phyloP scores from a whole-genome alignment of 352 stramenopile genomes.

The Phytophthora hibernalis region DNA sequence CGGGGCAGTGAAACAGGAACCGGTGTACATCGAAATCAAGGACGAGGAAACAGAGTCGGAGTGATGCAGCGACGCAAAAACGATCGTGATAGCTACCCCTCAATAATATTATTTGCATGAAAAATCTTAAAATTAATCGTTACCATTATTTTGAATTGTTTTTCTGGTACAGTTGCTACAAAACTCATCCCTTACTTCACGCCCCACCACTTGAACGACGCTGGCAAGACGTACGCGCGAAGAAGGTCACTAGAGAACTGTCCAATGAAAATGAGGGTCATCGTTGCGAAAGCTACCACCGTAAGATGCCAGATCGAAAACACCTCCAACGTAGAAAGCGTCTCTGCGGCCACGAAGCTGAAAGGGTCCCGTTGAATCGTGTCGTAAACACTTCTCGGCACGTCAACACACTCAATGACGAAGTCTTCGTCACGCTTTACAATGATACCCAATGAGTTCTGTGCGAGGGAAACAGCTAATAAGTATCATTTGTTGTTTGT shows the following conservation, averaged over 20 bases:
- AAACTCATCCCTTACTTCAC: conserved; percentile 21
- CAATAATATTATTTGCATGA: no score
- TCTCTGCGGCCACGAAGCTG: conserved; percentile 88
- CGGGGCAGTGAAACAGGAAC: conserved; percentile 11
- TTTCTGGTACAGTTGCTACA: background rate
- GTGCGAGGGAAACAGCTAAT: background rate
- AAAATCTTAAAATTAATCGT: conserved; percentile 23
- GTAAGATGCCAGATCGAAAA: conserved; percentile 85
- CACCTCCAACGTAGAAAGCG: conserved; percentile 81
- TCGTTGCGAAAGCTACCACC: conserved; percentile 76
- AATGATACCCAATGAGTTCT: conserved; percentile 65
- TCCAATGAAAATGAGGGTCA: conserved; percentile 88
- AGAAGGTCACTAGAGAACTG: conserved; percentile 81
- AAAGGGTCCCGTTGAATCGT: conserved; percentile 89
- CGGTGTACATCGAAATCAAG: conserved; percentile 24
- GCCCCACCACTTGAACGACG: conserved; percentile 65
- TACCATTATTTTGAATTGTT: conserved; percentile 1
- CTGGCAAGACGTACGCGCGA: conserved; percentile 63
- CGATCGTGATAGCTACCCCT: no score
- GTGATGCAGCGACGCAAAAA: background rate
- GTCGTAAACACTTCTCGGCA: conserved; percentile 73
- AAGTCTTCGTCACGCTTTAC: conserved; percentile 64
- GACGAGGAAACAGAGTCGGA: conserved; percentile 36
- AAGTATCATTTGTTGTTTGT: background rate
- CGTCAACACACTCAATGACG: conserved; percentile 62